Evolutionary conservation across 106 monocot genomes (phyloP), one percentile per base, ranked within the genome.

Genomic region (Allium fistulosum): DNA sequence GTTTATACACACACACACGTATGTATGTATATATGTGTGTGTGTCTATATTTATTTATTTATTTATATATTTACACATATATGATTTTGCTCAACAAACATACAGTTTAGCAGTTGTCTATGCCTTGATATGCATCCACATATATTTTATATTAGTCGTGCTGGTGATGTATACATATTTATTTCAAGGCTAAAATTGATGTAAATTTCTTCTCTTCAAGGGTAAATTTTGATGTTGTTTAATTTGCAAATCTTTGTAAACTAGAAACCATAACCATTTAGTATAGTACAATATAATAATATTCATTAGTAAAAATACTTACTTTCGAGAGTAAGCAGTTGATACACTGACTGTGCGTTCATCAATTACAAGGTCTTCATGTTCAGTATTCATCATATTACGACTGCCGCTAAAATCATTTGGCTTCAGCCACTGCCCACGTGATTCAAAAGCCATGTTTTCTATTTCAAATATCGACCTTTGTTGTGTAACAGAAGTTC

Each of bases 311-410:
- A 51, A 66, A 66, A 66, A 11, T 22, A 61, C 86, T 13, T 67
- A 93, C 97, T 90, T 81, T 62, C 90, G 84, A 62, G 97, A 99
- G 68, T 99, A 99, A 11, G 67, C 68, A 75, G 70, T 75, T 26
- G 97, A 99, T 8, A 99, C 8, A 53, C 69, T 85, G 27, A 90
- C 83, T 53, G 87, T 92, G 58, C 84, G 87, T 57, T 92, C 87
- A 65, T 93, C 97, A 77, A 92, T 83, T 12, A 75, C 67, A 69
- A 92, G 74, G 46, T 86, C 88, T 52, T 92, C 80, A 57, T 78
- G 77, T 51, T 81, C 79, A n/a, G n/a, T n/a, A 73, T 66, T 72
- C 28, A 74, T 9, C 58, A 76, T 67, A 45, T 83, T 74, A 28
- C 74, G 71, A 55, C 62, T 78, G 15, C 61, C 49, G 69, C 58